Evolutionary conservation across 1,284 basidiomycete species (phyloP).

Genomic region (Trichosporon sp.): DNA sequence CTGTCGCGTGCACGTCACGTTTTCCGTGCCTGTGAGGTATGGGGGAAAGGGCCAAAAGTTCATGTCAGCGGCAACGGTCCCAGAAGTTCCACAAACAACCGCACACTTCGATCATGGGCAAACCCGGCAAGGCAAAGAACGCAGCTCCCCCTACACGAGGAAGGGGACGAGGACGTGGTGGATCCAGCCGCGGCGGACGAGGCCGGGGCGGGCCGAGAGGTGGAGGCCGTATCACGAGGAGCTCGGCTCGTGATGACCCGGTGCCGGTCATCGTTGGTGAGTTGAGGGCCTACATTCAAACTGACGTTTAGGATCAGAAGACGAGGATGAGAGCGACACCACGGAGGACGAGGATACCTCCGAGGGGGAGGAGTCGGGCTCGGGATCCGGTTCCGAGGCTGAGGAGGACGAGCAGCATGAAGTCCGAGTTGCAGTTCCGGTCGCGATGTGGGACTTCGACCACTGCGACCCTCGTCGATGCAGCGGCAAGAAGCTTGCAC

Average conservation of each 20-base stretch:
- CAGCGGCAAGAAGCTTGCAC: constrained; percentile 87
- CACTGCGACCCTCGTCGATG: constrained; percentile 94
- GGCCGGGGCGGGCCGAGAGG: constrained; percentile 9
- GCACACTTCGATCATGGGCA: constrained; percentile 14
- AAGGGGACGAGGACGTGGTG: constrained; percentile 14
- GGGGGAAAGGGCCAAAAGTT: neutral
- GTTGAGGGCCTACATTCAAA: neutral
- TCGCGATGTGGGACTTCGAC: constrained; percentile 96
- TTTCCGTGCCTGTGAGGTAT: constrained; percentile 5
- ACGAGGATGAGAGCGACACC: constrained; percentile 26
- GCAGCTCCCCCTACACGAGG: constrained; percentile 7
- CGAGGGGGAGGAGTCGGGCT: neutral
- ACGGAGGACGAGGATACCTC: neutral
- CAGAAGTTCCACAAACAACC: neutral
- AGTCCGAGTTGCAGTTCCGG: constrained; percentile 59
- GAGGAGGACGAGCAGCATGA: constrained; percentile 31
- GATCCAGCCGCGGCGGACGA: constrained; percentile 3
- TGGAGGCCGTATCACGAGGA: neutral
- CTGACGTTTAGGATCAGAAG: constrained; percentile 18
- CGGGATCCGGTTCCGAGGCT: constrained; percentile 31
- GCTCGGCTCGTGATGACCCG: constrained; percentile 3
- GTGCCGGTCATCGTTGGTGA: constrained; percentile 11
- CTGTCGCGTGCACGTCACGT: constrained; percentile 9
- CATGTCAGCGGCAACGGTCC: neutral
- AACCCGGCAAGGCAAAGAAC: constrained; percentile 22